These are phyloP conservation scores for Lanmaoa rubissima DNA, from an alignment of 768 basidiomycete genomes.

Conservation along the genomic window DNA sequence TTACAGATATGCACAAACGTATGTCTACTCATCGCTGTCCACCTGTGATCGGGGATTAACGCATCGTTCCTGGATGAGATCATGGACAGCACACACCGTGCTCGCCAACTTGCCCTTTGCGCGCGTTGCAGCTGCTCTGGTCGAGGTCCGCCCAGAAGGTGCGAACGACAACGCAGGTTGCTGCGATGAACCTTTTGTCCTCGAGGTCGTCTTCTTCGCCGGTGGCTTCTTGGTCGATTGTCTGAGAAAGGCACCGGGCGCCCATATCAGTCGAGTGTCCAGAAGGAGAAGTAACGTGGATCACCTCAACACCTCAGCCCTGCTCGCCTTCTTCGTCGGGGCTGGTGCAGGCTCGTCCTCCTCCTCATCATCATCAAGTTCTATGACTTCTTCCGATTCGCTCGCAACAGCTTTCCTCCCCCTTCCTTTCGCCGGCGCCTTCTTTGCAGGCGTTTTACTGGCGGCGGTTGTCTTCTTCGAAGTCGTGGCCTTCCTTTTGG, in stretches of 20 bases:
- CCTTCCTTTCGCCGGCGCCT: slow-evolving; percentile 47
- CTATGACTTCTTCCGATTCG: slow-evolving; percentile 52
- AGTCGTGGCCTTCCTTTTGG: slow-evolving; percentile 42
- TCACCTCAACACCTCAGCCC: slow-evolving; percentile 66
- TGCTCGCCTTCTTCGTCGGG: slow-evolving; percentile 54
- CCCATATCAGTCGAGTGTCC: slow-evolving; percentile 16
- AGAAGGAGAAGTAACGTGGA: slow-evolving; percentile 22
- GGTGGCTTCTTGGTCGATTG: slow-evolving; percentile 53
- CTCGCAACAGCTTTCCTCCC: slow-evolving; percentile 54
- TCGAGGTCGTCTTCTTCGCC: slow-evolving; percentile 43
- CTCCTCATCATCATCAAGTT: slow-evolving; percentile 54
- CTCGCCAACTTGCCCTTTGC: slow-evolving; percentile 61
- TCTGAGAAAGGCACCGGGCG: slow-evolving; percentile 14
- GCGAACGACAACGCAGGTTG: slow-evolving; percentile 60
- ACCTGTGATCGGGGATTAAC: slow-evolving; percentile 7
- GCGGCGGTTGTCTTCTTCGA: slow-evolving; percentile 27
- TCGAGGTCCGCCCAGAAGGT: slow-evolving; percentile 53
- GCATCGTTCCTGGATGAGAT: background rate
- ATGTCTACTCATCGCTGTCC: slow-evolving; percentile 30
- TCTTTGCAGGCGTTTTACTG: slow-evolving; percentile 41
- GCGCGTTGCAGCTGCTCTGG: slow-evolving; percentile 66
- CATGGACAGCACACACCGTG: slow-evolving; percentile 31
- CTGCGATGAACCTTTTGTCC: slow-evolving; percentile 30
- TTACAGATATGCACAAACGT: background rate
- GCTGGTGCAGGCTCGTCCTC: slow-evolving; percentile 47